Base-by-base conservation (phyloP, 805 yeast genomes). In the Yamadazyma ubonensis region DNA sequence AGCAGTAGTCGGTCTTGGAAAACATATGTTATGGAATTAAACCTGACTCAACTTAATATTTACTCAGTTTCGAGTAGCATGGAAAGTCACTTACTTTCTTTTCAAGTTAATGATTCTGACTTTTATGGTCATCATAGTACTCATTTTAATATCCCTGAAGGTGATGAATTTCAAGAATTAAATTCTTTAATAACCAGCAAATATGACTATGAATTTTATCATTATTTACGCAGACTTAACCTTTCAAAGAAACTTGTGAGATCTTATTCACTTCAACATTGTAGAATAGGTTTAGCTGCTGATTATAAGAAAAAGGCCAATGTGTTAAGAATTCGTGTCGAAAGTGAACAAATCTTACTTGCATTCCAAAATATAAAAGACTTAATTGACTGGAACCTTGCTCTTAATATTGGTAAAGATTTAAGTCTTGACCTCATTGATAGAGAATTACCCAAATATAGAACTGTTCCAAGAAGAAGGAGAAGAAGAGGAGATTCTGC, bases 31-130 rank as follows among this genome's bases (percentile, higher is more conserved):
- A 69, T 87, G 59, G 95, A 85, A 53, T 66, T 90, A 36, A 88
- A 90, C 67, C 86, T 91, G 14, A 90, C 97, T 1, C 96, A 87
- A 62, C 64, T 90, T 25, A 85, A 85, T 58, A 65, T 90, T 39
- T 86, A 84, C 57, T 52, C 50, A 4, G 49, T 69, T 5, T 72
- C 74, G 1, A 50, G 50, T 17, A 49, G 52, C 27, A 39, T 64
- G 25, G 72, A 68, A 39, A 48, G 44, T 16, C 55, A 58, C 15
- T 32, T 65, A 5, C 29, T 59, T 33, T 36, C 48, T 14, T 59
- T 54, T 42, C 52, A 41, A 32, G 32, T 34, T 7, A 14, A 16
- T 10, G 33, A 17, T 11, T 14, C 29, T 14, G 42, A 39, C 16
- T 22, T 27, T 6, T 39, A 39, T 18, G 25, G 35, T 6, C 28